Conservation (phyloP, 2,329 filamentous ascomycete genomes). For the Colletotrichum sojae region DNA sequence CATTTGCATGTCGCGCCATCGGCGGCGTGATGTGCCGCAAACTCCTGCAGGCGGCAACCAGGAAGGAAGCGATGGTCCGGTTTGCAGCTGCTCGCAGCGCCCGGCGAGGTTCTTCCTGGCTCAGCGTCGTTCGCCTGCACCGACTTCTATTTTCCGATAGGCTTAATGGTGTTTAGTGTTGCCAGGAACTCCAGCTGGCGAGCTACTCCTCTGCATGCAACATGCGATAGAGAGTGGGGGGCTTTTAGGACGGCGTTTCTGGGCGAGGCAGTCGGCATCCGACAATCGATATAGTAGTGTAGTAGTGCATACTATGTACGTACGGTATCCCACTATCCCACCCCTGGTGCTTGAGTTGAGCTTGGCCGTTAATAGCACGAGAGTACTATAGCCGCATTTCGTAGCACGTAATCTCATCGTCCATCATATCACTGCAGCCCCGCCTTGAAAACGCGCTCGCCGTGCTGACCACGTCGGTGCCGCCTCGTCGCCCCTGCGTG, state of each 20-base stretch:
- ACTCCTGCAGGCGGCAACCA: slow-evolving; percentile 32
- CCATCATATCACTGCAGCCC: slow-evolving; percentile 15
- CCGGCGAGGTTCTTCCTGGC: slow-evolving; percentile 19
- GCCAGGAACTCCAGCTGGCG: slow-evolving; percentile 2
- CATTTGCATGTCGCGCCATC: not conserved
- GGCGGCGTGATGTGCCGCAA: slow-evolving; percentile 21
- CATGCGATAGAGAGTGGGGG: not conserved
- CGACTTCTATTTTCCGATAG: slow-evolving; percentile 34
- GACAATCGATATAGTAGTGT: slow-evolving; percentile 6
- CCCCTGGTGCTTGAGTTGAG: slow-evolving; percentile 6
- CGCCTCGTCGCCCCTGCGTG: not conserved
- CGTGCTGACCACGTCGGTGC: slow-evolving; percentile 19
- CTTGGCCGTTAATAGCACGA: slow-evolving; percentile 18
- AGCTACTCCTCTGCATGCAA: slow-evolving; percentile 6
- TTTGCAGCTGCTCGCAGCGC: not conserved
- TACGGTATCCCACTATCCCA: not conserved
- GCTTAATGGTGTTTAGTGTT: slow-evolving; percentile 21
- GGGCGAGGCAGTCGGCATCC: slow-evolving; percentile 13
- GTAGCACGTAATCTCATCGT: slow-evolving; percentile 17
- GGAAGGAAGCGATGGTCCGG: slow-evolving; percentile 11
- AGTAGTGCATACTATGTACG: too few relatives aligned
- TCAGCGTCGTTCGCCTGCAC: slow-evolving; percentile 2
- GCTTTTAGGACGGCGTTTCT: slow-evolving; percentile 12
- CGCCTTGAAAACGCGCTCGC: slow-evolving; percentile 9
- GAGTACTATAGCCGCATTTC: slow-evolving; percentile 5